Evolutionary conservation across 164 flowering plant species (phyloP).

Genomic region (Chimonanthus salicifolius): DNA sequence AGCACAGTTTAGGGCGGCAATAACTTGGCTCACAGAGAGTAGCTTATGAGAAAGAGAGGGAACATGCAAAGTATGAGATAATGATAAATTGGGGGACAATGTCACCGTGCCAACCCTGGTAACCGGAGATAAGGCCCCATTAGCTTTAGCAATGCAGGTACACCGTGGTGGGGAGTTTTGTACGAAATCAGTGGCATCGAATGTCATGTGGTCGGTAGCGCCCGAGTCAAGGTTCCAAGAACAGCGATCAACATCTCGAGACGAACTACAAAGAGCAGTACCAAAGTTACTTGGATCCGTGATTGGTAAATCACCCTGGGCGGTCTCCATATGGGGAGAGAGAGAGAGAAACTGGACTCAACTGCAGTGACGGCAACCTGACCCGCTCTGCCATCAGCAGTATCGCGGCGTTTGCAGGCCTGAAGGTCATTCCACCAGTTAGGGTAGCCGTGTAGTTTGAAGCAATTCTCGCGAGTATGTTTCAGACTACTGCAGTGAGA

Average conservation of each 20-base stretch:
- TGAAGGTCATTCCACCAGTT: neutral
- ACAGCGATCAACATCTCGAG: neutral
- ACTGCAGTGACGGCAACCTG: neutral
- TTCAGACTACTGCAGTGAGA: neutral
- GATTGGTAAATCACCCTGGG: neutral
- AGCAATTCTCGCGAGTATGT: neutral
- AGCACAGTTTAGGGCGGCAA: neutral
- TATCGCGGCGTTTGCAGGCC: neutral
- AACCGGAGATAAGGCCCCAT: neutral
- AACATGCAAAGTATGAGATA: neutral
- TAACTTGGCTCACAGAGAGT: slow-evolving; percentile 3
- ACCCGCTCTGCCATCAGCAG: neutral
- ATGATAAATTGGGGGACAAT: neutral
- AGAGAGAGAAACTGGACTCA: neutral
- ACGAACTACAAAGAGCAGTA: neutral
- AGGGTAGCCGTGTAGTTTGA: neutral
- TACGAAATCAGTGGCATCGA: neutral
- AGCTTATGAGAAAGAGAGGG: slow-evolving; percentile 1
- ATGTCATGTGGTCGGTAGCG: slow-evolving; percentile 5
- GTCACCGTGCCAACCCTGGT: neutral
- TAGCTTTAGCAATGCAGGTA: neutral
- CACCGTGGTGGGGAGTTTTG: neutral
- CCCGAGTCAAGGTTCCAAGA: slow-evolving; percentile 4
- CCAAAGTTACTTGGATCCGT: neutral
- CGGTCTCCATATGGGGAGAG: too few relatives aligned